Evolutionary conservation across 1,139 yeast genomes (phyloP), one percentile per base, ranked within the genome.

Genomic region (Hemisphaericaspora subhashii): DNA sequence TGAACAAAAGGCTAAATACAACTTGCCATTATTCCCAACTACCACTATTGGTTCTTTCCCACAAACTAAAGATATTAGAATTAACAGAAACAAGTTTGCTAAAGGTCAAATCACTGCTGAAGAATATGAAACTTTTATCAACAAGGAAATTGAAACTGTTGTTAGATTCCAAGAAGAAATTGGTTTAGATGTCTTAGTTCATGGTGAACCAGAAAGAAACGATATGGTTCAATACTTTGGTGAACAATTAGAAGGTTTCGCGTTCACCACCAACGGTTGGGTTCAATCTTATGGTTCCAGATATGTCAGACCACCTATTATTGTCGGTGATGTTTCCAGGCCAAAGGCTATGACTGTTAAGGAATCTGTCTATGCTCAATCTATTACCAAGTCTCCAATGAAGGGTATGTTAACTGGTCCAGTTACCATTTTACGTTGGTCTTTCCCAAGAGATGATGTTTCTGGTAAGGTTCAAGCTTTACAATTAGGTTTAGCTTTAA

Each of bases 361-460:
- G 81, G 98, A 94, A 80, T 90, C 98, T 46, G 95, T 92, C 65
- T 92, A 88, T 73, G 98, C 98, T 57, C 98, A 94, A 81, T 86
- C 96, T 50, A 74, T 92, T 65, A 89, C 98, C 63, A 74, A 81
- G 61, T 86, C 86, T 77, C 97, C 97, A 67, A 86, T 92, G 83
- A 92, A 92, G 83, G 98, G 98, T 86, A 92, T 92, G 98, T 86
- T 92, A 71, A 90, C 98, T 67, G 98, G 98, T 76, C 98, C 98
- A 68, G 95, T 92, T 60, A 92, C 98, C 62, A 88, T 95, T 74
- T 84, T 92, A 70, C 88, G 98, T 84, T 92, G 98, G 98, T 92
- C 98, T 60, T 92, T 92, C 98, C 98, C 98, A 77, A 88, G 98
- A 84, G 94, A 90, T 67, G 98, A 92, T 63, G 86, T 92, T 57